phyloP scores from a whole-genome alignment of 2,329 filamentous ascomycete species.

The Ceratocystis variospora region DNA sequence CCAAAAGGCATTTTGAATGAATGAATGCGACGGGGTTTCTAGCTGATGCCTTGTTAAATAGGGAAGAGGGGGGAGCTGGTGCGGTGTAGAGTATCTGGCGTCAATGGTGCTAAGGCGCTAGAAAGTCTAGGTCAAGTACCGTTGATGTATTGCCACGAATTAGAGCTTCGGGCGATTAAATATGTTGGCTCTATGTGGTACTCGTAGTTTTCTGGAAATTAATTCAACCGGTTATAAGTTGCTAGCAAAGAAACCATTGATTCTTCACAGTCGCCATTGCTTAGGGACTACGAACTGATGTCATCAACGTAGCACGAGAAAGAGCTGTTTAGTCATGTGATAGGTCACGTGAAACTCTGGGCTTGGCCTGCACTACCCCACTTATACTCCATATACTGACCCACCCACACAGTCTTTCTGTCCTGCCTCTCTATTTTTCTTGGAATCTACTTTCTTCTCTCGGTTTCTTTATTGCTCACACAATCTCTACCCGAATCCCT shows the following conservation, averaged over 20 bases:
- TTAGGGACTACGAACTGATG: not conserved
- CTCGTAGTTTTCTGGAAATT: no score
- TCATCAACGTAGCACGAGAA: constrained; percentile 1
- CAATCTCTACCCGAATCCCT: not conserved
- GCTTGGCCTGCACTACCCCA: constrained; percentile 7
- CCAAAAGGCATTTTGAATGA: constrained; percentile 42
- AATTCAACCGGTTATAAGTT: not conserved
- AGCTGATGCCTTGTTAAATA: no score
- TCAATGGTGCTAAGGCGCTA: not conserved
- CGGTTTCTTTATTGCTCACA: not conserved
- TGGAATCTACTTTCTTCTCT: not conserved
- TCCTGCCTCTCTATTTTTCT: constrained; percentile 7
- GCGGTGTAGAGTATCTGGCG: not conserved
- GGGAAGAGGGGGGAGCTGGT: not conserved
- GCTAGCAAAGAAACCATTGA: not conserved
- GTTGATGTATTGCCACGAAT: no score
- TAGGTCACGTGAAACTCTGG: constrained; percentile 3
- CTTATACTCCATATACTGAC: constrained; percentile 10
- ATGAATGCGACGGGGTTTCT: not conserved
- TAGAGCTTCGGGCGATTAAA: no score
- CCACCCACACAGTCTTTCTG: constrained; percentile 17
- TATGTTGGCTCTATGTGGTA: no score
- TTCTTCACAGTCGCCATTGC: not conserved
- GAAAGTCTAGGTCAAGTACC: not conserved
- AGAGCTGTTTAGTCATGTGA: constrained; percentile 6